phyloP scores from a whole-genome alignment of 164 flowering plant species.

The Magnolia changhungtana region DNA sequence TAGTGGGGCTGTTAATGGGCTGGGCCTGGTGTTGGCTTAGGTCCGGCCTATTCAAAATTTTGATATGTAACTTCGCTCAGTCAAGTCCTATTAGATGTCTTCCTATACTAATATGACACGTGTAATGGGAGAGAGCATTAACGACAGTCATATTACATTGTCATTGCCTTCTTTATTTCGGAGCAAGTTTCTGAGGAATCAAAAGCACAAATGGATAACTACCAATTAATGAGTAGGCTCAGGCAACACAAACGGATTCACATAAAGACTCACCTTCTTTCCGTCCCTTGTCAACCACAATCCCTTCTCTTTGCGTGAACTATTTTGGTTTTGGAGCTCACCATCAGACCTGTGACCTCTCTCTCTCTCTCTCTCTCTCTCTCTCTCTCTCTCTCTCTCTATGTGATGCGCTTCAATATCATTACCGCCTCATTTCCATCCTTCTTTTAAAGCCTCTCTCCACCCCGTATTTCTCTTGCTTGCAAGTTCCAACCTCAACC shows the following conservation, averaged over 20 bases:
- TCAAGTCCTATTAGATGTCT: too few relatives aligned
- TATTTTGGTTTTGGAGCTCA: too few relatives aligned
- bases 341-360: constrained; percentile 13
- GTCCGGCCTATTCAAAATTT: too few relatives aligned
- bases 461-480: background rate
- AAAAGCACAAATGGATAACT: background rate
- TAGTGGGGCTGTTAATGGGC: too few relatives aligned
- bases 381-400: background rate
- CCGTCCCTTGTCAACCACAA: too few relatives aligned
- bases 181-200: background rate
- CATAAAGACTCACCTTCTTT: background rate
- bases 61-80: too few relatives aligned
- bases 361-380: constrained; percentile 4
- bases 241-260: background rate
- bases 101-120: too few relatives aligned
- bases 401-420: constrained; percentile 40
- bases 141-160: constrained; percentile 14
- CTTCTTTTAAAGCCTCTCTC: background rate
- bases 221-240: background rate
- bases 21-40: too few relatives aligned
- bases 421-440: constrained; percentile 3
- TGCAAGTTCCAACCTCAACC: background rate
- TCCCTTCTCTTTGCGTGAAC: too few relatives aligned
- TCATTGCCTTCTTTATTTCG: background rate
- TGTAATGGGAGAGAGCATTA: background rate